Evolutionary conservation across 23 red algal species (phyloP).

Genomic region (Gracilaria domingensis): DNA sequence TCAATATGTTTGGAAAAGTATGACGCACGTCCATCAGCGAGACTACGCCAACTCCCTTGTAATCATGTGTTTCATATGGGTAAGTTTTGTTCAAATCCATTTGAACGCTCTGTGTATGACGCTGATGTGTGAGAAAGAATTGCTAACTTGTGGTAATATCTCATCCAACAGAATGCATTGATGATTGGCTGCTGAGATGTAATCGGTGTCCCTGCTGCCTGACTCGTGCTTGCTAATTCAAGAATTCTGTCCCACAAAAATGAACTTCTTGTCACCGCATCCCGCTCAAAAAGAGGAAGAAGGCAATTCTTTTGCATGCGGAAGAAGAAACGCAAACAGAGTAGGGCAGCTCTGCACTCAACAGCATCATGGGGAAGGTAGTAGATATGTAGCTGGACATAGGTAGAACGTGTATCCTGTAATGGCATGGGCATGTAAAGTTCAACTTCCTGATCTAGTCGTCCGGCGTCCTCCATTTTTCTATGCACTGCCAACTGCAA

Average conservation of each 20-base stretch:
- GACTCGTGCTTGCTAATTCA: slow-evolving; percentile 31
- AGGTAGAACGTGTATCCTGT: too few relatives aligned
- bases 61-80: slow-evolving; percentile 50
- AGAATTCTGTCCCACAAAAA: background rate
- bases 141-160: background rate
- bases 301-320: too few relatives aligned
- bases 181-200: slow-evolving; percentile 60
- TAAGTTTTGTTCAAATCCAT: background rate
- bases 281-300: background rate
- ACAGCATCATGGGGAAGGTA: too few relatives aligned
- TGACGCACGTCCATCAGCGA: background rate
- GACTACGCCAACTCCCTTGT: slow-evolving; percentile 44
- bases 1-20: slow-evolving; percentile 47
- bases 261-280: background rate
- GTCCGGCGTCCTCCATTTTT: too few relatives aligned
- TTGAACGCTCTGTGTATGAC: background rate
- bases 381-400: too few relatives aligned
- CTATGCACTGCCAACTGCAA: too few relatives aligned
- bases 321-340: too few relatives aligned
- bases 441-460: too few relatives aligned
- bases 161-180: slow-evolving; percentile 32
- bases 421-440: too few relatives aligned
- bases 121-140: background rate
- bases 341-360: too few relatives aligned
- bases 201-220: slow-evolving; percentile 56